These are phyloP conservation scores for Cercophora newfieldiana DNA, from an alignment of 495 filamentous ascomycete genomes.

Conservation along the genomic window DNA sequence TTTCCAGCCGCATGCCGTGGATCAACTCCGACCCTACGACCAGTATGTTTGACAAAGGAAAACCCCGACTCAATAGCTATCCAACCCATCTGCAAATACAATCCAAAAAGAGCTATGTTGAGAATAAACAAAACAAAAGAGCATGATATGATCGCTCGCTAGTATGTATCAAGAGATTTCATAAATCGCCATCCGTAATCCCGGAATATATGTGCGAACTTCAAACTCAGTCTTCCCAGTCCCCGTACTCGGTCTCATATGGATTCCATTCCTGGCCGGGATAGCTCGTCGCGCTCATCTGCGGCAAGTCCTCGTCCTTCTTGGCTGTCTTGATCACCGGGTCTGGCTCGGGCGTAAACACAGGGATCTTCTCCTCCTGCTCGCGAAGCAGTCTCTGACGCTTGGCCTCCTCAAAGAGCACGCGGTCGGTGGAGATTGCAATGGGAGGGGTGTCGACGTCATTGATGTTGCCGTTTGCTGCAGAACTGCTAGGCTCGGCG, in stretches of 20 bases:
- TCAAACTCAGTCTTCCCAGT: constrained; percentile 24
- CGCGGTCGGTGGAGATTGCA: constrained; percentile 33
- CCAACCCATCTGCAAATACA: too few relatives aligned
- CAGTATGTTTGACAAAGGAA: too few relatives aligned
- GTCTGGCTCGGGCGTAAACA: constrained; percentile 29
- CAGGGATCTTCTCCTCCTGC: constrained; percentile 55
- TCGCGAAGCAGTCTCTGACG: constrained; percentile 30
- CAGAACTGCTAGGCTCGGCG: constrained; percentile 10
- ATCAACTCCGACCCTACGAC: too few relatives aligned
- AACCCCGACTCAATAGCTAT: too few relatives aligned
- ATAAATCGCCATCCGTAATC: background rate
- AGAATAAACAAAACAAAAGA: too few relatives aligned
- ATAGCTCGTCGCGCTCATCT: constrained; percentile 78
- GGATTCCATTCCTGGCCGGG: constrained; percentile 85
- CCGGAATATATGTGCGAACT: background rate
- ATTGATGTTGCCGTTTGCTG: background rate
- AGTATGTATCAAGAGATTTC: too few relatives aligned
- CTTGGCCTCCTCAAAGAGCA: constrained; percentile 39
- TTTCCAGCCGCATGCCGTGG: too few relatives aligned
- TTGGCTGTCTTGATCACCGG: constrained; percentile 29
- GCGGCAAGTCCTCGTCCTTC: constrained; percentile 52
- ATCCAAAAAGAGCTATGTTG: too few relatives aligned
- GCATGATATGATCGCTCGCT: too few relatives aligned
- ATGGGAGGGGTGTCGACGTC: constrained; percentile 19
- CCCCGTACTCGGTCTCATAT: constrained; percentile 36